Base-by-base conservation (phyloP, 805 yeast genomes). In the Lipomyces orientalis region DNA sequence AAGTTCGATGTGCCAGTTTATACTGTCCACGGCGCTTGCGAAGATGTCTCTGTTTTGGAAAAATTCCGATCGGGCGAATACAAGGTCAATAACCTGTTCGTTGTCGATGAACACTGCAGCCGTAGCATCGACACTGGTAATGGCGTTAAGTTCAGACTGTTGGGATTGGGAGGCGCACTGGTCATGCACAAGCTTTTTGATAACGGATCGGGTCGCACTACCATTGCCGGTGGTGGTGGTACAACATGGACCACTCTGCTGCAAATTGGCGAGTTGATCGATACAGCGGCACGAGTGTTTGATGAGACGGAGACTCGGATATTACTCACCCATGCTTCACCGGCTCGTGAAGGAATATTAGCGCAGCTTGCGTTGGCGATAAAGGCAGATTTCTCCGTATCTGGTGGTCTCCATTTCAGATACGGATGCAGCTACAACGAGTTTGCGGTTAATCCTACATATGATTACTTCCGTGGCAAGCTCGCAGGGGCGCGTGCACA, bases 11-110 rank as follows among this genome's bases (percentile, higher is more conserved):
- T 83, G 2, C 95, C 96, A 0, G 91, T 90, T 0, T 90, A 90
- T 79, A 86, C 93, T 2, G 86, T 88, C n/a, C 88, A 85, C 73
- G 95, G 95, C 0, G 88, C 89, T 76, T 82, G 88, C 64, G 96
- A 90, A 75, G 96, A 90, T 75, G 86, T 91, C 1, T 75, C 83
- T 2, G 90, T 90, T 29, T 78, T 90, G 55, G 85, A 87, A 70
- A 86, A 85, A 79, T 85, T 90, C 76, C 82, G 87, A 64, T 76
- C 80, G 62, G 89, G 89, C 3, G 78, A 80, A 12, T 83, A 86
- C 69, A 62, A 69, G 1, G 82, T 90, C 3, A 85, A 86, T 16
- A 90, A 90, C 75, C 78, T 90, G 65, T 78, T 80, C 70, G 75
- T 90, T 4, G 81, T 90, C 46, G 93, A 89, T 76, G 93, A 90